A percentile compares a stretch with the other conserved stretches of the same genome.
Conservation (phyloP, 73 alveolate genomes). For the Paramecium biaurelia region DNA sequence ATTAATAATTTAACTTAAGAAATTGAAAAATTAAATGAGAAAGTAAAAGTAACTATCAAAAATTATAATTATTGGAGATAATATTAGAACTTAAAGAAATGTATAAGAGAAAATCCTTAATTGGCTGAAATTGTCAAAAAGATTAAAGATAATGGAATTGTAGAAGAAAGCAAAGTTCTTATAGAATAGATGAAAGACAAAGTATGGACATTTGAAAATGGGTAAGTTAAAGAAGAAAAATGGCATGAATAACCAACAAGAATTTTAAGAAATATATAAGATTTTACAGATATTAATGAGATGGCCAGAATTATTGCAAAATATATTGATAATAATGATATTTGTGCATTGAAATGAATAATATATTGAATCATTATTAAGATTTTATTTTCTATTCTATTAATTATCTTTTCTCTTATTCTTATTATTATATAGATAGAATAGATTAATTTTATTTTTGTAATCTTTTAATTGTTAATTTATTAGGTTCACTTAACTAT, state of each 20-base stretch:
- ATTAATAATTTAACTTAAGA: not conserved
- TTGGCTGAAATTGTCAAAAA: not conserved
- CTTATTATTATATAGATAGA: not conserved
- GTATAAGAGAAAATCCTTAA: not conserved
- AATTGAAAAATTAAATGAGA: not conserved
- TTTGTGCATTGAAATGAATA: constrained; percentile 1
- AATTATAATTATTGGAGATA: not conserved
- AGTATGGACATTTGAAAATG: not conserved
- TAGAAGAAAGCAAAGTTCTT: not conserved
- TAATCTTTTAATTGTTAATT: not conserved
- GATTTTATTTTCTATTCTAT: not conserved
- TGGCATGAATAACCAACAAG: constrained; percentile 22
- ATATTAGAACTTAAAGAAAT: not conserved
- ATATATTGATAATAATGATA: not conserved
- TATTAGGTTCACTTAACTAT: not conserved
- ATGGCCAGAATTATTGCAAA: not conserved
- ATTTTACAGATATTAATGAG: not conserved
- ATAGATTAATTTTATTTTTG: not conserved
- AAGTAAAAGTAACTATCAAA: not conserved
- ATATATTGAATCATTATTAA: not conserved
- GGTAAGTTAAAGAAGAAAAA: not conserved
- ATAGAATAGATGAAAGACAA: not conserved
- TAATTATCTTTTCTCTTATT: not conserved
- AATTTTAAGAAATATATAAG: not conserved
- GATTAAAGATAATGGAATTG: not conserved